phyloP scores from a whole-genome alignment of 352 stramenopile genomes.

The Globisporangium uncinulatum region DNA sequence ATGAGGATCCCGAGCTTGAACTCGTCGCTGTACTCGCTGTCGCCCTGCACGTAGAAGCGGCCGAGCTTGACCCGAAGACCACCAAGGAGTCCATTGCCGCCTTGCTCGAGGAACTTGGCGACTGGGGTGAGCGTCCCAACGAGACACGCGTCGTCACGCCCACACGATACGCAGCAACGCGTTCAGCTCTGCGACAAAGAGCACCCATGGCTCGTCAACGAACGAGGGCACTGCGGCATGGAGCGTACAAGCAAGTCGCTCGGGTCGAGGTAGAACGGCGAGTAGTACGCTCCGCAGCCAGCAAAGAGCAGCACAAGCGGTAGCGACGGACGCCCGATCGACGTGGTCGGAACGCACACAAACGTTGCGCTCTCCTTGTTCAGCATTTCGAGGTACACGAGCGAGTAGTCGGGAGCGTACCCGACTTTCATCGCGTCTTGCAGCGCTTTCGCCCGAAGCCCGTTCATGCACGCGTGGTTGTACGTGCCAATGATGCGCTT shows the following conservation, averaged over 20 bases:
- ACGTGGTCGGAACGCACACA: slow-evolving; percentile 60
- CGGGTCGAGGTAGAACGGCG: slow-evolving; percentile 72
- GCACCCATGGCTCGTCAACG: slow-evolving; percentile 81
- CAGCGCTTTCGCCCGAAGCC: slow-evolving; percentile 51
- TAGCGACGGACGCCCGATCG: slow-evolving; percentile 66
- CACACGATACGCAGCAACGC: slow-evolving; percentile 64
- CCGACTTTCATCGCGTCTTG: slow-evolving; percentile 76
- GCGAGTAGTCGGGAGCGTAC: slow-evolving; percentile 73
- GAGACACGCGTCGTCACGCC: slow-evolving; percentile 37
- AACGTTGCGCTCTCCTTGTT: slow-evolving; percentile 71
- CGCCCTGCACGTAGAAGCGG: slow-evolving; percentile 68
- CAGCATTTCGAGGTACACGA: slow-evolving; percentile 74
- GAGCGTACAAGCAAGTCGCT: slow-evolving; percentile 76
- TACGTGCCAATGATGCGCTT: slow-evolving; percentile 75
- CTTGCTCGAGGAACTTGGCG: slow-evolving; percentile 56
- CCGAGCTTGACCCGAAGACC: slow-evolving; percentile 68
- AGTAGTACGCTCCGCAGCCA: slow-evolving; percentile 72
- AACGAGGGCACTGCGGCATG: slow-evolving; percentile 77
- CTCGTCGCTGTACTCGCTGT: slow-evolving; percentile 56
- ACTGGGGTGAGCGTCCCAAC: slow-evolving; percentile 60
- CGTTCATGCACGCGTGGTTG: slow-evolving; percentile 83
- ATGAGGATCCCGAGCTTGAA: slow-evolving; percentile 75
- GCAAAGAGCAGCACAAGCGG: slow-evolving; percentile 74
- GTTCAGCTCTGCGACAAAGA: slow-evolving; percentile 81
- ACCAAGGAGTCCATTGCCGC: slow-evolving; percentile 39